Base-by-base conservation (phyloP, 768 basidiomycete genomes). In the Suillus subluteus region DNA sequence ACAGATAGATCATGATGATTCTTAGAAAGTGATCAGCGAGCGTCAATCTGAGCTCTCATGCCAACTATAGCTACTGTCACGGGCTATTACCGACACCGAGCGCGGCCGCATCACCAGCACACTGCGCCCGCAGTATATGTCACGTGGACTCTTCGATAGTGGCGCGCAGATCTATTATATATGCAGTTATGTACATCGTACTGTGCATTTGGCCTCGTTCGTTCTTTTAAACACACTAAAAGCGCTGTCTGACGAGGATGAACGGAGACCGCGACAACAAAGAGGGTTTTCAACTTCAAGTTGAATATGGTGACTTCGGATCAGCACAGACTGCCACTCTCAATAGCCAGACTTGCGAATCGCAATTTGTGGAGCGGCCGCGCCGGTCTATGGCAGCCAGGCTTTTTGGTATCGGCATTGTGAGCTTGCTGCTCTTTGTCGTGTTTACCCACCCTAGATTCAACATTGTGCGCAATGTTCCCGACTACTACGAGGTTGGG, bases 381-480 rank as follows among this genome's bases (percentile, higher is more conserved):
- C 69, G 48, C 35, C 62, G 21, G 26, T 67, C 71, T 16, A 30
- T 69, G 11, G 3, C 23, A 21, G 56, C 44, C 23, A 32, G 73
- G 12, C 74, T 74, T 21, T 67, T 65, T 30, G 65, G 55, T 8
- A 0, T 67, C 6, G 71, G 69, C 0, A 4, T 67, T 62, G 5
- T 71, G 62, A 26, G 70, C 35, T 74, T 70, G 40, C 32, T 73
- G 30, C 50, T 54, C 2, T 3, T 73, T 11, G 6, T 56, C 6
- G 12, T 40, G 2, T 37, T 63, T 41, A 26, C 46, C 15, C 66
- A 43, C 4, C n/a, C 61, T 15, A 18, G 59, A 12, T 0, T 67
- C 26, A n/a, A 48, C 9, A 66, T 71, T 66, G 66, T 67, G 5
- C 40, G 18, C 12, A 23, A 15, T 6, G 11, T 61, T 55, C 15